A percentile compares a stretch with the other conserved stretches of the same genome.
Conservation (phyloP, 306 rosid species). For the Dalbergia oliveri region DNA sequence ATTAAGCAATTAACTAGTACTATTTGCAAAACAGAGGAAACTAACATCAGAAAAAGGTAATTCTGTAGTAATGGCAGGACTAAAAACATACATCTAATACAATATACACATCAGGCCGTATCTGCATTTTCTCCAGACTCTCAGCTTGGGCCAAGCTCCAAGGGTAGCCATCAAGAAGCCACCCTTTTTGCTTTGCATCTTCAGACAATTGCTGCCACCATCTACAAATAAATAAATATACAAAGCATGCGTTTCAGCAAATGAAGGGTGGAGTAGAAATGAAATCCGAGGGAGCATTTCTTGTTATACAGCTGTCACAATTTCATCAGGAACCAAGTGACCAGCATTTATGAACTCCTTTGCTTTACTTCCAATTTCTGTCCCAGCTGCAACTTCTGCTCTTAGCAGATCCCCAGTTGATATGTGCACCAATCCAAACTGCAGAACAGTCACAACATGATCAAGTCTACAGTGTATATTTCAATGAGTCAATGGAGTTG, state of each 20-base stretch:
- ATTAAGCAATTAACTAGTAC: not conserved
- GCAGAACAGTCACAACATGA: conserved; percentile 49
- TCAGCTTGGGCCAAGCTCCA: conserved; percentile 80
- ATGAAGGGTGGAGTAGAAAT: conserved; percentile 28
- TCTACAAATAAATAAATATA: conserved; percentile 52
- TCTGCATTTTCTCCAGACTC: conserved; percentile 76
- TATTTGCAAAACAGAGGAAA: conserved; percentile 23
- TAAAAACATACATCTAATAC: conserved; percentile 77
- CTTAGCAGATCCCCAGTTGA: conserved; percentile 95
- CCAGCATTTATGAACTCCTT: conserved; percentile 95
- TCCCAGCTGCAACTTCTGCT: conserved; percentile 83
- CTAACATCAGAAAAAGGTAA: conserved; percentile 20
- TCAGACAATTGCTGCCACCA: conserved; percentile 80
- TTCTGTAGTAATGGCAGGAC: conserved; percentile 24
- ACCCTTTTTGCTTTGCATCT: conserved; percentile 81
- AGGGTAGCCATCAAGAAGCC: conserved; percentile 99
- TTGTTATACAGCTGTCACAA: conserved; percentile 77
- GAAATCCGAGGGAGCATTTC: conserved; percentile 26
- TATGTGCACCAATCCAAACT: conserved; percentile 95
- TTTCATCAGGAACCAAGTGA: conserved; percentile 89
- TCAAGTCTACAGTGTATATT: conserved; percentile 3
- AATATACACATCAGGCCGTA: conserved; percentile 80
- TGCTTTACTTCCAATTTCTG: conserved; percentile 92
- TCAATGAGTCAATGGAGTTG: not conserved
- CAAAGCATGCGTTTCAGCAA: conserved; percentile 33